Evolutionary conservation across 345 rosid genomes (phyloP), one percentile per base, ranked within the genome.

Genomic region (Populus alba): DNA sequence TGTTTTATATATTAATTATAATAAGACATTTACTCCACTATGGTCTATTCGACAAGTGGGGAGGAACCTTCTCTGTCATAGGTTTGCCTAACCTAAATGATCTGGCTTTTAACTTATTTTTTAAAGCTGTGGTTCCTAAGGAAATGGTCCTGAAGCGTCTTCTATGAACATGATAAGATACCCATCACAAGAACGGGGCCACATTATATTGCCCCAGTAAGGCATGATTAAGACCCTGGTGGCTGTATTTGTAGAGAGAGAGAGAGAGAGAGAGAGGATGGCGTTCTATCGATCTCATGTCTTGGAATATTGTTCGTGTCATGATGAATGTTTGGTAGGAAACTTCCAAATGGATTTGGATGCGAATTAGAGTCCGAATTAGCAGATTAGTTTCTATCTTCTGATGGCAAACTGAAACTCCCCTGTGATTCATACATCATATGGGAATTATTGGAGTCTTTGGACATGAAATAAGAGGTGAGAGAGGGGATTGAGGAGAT

Each of bases 201-300:
- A n/a, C 41, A 37, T 9, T 2, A 3, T 11, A 0, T 27, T 23
- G n/a, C 18, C 37, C 68, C 35, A 18, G 61, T 51, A 37, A 38
- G 27, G 10, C 72, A 23, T 55, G 73, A 72, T 66, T 18, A 38
- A 38, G 68, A 78, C 80, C 67, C 17, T 4, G 71, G 18, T 22
- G 45, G 17, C 66, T 53, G 6, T 33, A 51, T 22, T 3, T 18
- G 4, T 8, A 33, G 13, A 13, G 23, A 23, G 13, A 53, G 5
- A n/a, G 20, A 13, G 25, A 17, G 9, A 59, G 4, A 15, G 23
- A 25, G 51, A 25, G 27, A 16, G 13, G 29, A 2, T 2, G 13
- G 31, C 35, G 17, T 16, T 3, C n/a, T 0, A 15, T n/a, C n/a
- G n/a, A n/a, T 31, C n/a, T 9, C 22, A 1, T 45, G 9, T 33